Evolutionary conservation across 106 monocot species (phyloP).

Genomic region (Gastrodia elata): DNA sequence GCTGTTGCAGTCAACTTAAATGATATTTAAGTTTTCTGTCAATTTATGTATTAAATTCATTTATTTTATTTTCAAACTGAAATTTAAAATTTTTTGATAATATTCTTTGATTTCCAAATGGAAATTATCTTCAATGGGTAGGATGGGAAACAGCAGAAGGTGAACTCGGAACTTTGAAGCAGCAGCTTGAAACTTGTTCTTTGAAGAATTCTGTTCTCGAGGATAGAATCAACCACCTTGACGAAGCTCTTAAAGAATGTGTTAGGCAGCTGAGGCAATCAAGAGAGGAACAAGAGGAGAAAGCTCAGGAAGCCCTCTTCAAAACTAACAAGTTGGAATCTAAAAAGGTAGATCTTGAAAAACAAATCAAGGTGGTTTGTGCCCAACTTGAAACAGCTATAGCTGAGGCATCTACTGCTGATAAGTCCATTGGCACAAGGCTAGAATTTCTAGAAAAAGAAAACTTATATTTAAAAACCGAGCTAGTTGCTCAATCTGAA

Average conservation of each 20-base stretch:
- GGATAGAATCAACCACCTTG: slow-evolving; percentile 54
- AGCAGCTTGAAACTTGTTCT: slow-evolving; percentile 44
- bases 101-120: background rate
- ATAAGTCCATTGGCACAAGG: slow-evolving; percentile 21
- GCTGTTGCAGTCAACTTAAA: background rate
- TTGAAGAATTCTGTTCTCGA: slow-evolving; percentile 57
- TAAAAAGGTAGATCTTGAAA: slow-evolving; percentile 39
- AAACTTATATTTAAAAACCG: slow-evolving; percentile 38
- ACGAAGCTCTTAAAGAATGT: slow-evolving; percentile 72
- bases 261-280: slow-evolving; percentile 59
- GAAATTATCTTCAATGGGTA: slow-evolving; percentile 10
- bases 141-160: slow-evolving; percentile 83
- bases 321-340: slow-evolving; percentile 38
- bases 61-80: background rate
- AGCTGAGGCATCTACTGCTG: slow-evolving; percentile 13
- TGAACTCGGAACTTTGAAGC: slow-evolving; percentile 51
- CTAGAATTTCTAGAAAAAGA: slow-evolving; percentile 48
- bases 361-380: slow-evolving; percentile 32
- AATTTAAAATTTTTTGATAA: background rate
- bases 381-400: slow-evolving; percentile 24
- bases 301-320: slow-evolving; percentile 30
- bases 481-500: slow-evolving; percentile 34
- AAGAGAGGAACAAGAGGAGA: slow-evolving; percentile 59
- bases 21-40: background rate
- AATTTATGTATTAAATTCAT: background rate